A percentile compares a stretch with the other conserved stretches of the same genome.
These are phyloP conservation scores for Lyophyllum atratum DNA, from an alignment of 768 basidiomycete species.

Conservation along the genomic window DNA sequence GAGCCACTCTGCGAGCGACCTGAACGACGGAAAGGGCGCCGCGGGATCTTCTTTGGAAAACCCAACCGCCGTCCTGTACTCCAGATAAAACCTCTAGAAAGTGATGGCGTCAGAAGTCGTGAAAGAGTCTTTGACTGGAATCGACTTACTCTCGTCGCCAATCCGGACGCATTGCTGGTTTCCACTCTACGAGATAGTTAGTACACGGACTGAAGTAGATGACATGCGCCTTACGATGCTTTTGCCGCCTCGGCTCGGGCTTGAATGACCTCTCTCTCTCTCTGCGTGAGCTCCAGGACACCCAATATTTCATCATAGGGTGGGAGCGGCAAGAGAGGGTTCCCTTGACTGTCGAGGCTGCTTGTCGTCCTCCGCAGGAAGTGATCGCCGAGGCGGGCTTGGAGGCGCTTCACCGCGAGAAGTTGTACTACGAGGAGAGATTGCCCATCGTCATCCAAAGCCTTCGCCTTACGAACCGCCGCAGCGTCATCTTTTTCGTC, in stretches of 20 bases:
- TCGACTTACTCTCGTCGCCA: slow-evolving; percentile 1
- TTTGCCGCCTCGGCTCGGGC: slow-evolving; percentile 1
- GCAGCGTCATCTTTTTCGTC: slow-evolving; percentile 25
- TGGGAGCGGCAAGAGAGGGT: slow-evolving; percentile 7
- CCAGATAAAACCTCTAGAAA: slow-evolving; percentile 13
- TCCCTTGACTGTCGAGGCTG: background rate
- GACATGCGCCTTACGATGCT: slow-evolving; percentile 5
- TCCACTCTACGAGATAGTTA: background rate
- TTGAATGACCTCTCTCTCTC: background rate
- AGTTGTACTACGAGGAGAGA: background rate
- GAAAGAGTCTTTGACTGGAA: background rate
- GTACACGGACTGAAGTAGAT: background rate
- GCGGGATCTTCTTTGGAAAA: slow-evolving; percentile 5
- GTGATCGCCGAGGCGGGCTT: background rate
- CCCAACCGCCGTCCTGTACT: slow-evolving; percentile 4
- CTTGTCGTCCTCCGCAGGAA: slow-evolving; percentile 7
- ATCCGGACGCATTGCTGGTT: background rate
- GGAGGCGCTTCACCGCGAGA: slow-evolving; percentile 5
- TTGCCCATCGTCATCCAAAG: slow-evolving; percentile 12
- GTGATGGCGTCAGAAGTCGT: background rate
- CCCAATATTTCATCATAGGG: background rate
- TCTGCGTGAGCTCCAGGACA: background rate
- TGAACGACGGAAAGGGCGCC: slow-evolving; percentile 1
- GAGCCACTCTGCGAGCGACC: slow-evolving; percentile 7
- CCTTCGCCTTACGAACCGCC: slow-evolving; percentile 4